A percentile compares a stretch with the other conserved stretches of the same genome.
Evolutionary conservation across 148 eudicot species (phyloP).

Genomic region (Heliosperma pusillum): DNA sequence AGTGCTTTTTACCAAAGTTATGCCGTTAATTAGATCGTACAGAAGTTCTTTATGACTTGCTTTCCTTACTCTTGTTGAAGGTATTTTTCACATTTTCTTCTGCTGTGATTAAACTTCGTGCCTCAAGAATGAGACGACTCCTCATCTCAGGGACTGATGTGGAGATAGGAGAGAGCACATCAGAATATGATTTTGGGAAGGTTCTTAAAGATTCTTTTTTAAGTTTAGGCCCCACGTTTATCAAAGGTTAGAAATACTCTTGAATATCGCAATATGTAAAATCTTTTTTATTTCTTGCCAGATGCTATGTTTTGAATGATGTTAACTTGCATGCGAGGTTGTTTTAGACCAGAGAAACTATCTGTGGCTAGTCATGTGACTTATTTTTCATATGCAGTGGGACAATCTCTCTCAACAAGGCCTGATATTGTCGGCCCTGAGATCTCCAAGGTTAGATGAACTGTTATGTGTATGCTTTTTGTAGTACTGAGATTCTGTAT

Average conservation of each 20-base stretch:
- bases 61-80: slow-evolving; percentile 36
- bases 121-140: slow-evolving; percentile 39
- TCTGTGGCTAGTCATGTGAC: slow-evolving; percentile 14
- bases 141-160: slow-evolving; percentile 29
- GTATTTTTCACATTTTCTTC: slow-evolving; percentile 71
- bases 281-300: background rate
- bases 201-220: slow-evolving; percentile 81
- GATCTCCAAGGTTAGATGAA: slow-evolving; percentile 63
- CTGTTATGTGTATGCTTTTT: slow-evolving; percentile 10
- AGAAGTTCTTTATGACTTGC: slow-evolving; percentile 10
- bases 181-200: slow-evolving; percentile 60
- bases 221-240: slow-evolving; percentile 85
- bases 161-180: slow-evolving; percentile 29
- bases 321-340: background rate
- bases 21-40: slow-evolving; percentile 6
- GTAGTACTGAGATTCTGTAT: slow-evolving; percentile 3
- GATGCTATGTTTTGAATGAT: background rate
- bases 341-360: background rate
- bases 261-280: background rate
- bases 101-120: slow-evolving; percentile 66
- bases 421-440: slow-evolving; percentile 91
- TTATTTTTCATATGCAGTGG: slow-evolving; percentile 61
- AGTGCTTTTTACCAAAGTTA: background rate
- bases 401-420: slow-evolving; percentile 97
- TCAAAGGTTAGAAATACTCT: slow-evolving; percentile 55